A percentile compares a stretch with the other conserved stretches of the same genome.
phyloP scores from a whole-genome alignment of 495 filamentous ascomycete genomes.

The Stereocaulon alpinum region DNA sequence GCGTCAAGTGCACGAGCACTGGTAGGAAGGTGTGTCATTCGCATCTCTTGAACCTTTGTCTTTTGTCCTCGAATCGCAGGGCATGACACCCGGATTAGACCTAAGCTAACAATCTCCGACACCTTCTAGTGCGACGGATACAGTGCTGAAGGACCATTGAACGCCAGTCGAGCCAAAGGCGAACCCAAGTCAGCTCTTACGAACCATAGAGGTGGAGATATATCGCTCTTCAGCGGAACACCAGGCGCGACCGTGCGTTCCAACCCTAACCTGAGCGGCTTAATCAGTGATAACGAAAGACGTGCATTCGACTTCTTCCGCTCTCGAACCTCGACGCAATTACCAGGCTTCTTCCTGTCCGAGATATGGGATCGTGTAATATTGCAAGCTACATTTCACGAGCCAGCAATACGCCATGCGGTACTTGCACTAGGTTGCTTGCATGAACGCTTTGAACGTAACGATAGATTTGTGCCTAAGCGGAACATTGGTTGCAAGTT shows the following conservation, averaged over 20 bases:
- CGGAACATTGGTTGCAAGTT: conserved; percentile 20
- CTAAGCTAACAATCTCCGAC: background rate
- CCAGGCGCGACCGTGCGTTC: background rate
- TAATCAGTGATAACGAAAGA: conserved; percentile 30
- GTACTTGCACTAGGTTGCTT: conserved; percentile 53
- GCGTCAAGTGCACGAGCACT: conserved; percentile 38
- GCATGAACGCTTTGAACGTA: conserved; percentile 48
- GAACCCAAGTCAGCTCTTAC: background rate
- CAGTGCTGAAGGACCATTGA: background rate
- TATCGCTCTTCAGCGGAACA: conserved; percentile 2
- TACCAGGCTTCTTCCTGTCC: conserved; percentile 53
- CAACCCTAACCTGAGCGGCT: conserved; percentile 6
- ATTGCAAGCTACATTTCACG: conserved; percentile 45
- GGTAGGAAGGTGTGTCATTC: conserved; percentile 30
- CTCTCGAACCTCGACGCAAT: conserved; percentile 43
- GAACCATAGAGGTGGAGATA: too few relatives aligned
- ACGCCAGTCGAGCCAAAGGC: background rate
- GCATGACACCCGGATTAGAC: background rate
- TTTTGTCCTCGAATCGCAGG: background rate
- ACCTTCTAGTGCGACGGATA: background rate
- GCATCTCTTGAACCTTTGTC: conserved; percentile 6
- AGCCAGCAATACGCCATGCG: conserved; percentile 54
- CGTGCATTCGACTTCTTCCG: conserved; percentile 51
- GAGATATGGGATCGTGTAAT: conserved; percentile 44
- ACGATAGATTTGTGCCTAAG: conserved; percentile 10